These are phyloP conservation scores for Pyrenopolyporus hunteri DNA, from an alignment of 495 filamentous ascomycete species.

Conservation along the genomic window DNA sequence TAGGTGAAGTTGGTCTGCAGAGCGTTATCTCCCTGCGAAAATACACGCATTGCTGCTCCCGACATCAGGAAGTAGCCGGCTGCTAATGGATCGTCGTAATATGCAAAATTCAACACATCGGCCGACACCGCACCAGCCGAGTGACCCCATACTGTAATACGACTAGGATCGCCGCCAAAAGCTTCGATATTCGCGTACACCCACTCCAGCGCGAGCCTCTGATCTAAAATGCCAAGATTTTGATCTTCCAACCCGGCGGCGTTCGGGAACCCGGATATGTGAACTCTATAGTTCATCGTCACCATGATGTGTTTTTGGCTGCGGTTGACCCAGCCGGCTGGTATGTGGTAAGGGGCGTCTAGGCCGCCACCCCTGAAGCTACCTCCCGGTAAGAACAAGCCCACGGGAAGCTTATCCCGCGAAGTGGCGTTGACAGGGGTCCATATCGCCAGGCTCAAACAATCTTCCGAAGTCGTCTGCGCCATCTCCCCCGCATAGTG, in stretches of 20 bases:
- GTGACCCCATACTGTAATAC: slow-evolving; percentile 64
- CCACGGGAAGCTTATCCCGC: slow-evolving; percentile 49
- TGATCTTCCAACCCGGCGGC: slow-evolving; percentile 43
- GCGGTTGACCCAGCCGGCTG: slow-evolving; percentile 48
- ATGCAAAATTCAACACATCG: slow-evolving; percentile 55
- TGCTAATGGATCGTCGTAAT: slow-evolving; percentile 53
- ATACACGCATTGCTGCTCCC: slow-evolving; percentile 48
- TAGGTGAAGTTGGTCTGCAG: slow-evolving; percentile 52
- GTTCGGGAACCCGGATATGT: slow-evolving; percentile 66
- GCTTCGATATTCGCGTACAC: slow-evolving; percentile 68
- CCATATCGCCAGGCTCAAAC: slow-evolving; percentile 62
- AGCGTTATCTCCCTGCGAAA: slow-evolving; percentile 42
- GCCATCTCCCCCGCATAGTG: slow-evolving; percentile 42
- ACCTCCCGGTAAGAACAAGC: slow-evolving; percentile 57
- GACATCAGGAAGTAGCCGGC: slow-evolving; percentile 54
- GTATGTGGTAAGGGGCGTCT: slow-evolving; percentile 52
- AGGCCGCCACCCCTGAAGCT: slow-evolving; percentile 50
- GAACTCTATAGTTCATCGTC: slow-evolving; percentile 64
- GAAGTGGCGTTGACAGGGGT: slow-evolving; percentile 45
- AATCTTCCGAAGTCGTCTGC: slow-evolving; percentile 55
- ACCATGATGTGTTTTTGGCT: slow-evolving; percentile 61
- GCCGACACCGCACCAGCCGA: slow-evolving; percentile 52
- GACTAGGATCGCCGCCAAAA: slow-evolving; percentile 69
- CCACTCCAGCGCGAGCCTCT: slow-evolving; percentile 68
- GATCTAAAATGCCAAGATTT: slow-evolving; percentile 64